Conservation (phyloP, 2,329 filamentous ascomycete genomes). For the Cladobotryum protrusum region DNA sequence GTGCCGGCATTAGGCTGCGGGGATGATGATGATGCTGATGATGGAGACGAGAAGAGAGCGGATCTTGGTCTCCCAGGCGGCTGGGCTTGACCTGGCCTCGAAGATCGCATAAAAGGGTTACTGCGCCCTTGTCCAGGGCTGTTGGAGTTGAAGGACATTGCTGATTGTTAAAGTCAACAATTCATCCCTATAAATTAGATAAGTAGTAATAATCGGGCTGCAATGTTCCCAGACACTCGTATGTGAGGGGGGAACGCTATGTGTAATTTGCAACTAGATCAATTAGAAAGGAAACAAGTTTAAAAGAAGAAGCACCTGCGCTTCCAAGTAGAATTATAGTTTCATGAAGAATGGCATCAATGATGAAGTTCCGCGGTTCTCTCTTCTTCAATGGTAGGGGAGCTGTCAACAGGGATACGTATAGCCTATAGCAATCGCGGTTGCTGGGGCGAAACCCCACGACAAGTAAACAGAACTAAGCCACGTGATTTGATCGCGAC, state of each 20-base stretch:
- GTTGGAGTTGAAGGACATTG: conserved; percentile 31
- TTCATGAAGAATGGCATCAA: conserved; percentile 22
- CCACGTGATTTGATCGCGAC: conserved; percentile 8
- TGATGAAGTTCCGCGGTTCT: conserved; percentile 2
- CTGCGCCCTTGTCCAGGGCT: conserved; percentile 61
- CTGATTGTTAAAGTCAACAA: conserved; percentile 16
- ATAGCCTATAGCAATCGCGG: conserved; percentile 15
- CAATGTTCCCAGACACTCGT: not conserved
- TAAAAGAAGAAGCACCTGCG: conserved; percentile 18
- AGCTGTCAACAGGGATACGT: conserved; percentile 16
- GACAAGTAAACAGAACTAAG: conserved; percentile 11
- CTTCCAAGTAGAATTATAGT: conserved; percentile 16
- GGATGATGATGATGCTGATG: conserved; percentile 13
- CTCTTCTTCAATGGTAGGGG: conserved; percentile 6
- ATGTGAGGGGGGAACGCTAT: no score
- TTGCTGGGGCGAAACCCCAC: conserved; percentile 22
- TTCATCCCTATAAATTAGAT: conserved; percentile 15
- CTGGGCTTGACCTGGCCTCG: conserved; percentile 59
- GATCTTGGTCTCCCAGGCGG: conserved; percentile 64
- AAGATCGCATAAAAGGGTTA: conserved; percentile 70
- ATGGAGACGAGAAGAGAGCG: conserved; percentile 60
- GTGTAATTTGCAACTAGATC: not conserved
- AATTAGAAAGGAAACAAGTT: conserved; percentile 13
- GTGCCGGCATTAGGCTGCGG: conserved; percentile 18
- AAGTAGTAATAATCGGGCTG: conserved; percentile 7